Evolutionary conservation across 208 protist genomes (phyloP), one percentile per base, ranked within the genome.

Genomic region (Crithidia thermophila): DNA sequence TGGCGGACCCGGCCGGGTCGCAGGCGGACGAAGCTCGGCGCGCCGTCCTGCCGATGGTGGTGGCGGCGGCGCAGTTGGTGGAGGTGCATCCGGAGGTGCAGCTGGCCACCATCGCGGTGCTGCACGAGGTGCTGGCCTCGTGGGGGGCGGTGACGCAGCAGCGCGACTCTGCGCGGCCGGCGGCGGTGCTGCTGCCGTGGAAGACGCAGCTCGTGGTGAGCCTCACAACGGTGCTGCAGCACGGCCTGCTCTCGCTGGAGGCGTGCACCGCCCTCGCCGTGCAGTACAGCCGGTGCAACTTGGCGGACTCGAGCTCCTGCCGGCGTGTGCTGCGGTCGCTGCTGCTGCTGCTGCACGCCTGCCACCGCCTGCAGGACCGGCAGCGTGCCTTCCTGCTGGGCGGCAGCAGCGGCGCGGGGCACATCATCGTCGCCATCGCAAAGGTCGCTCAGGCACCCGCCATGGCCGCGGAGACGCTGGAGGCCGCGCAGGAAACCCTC

Each of bases 71-170:
- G 30, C 77, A 82, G 55, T 67, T 87, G 16, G 84, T 82, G 36
- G 87, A 90, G 55, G 71, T 82, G 49, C 77, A 76, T 51, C 87
- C 87, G 25, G 73, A 79, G 53, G 75, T 90, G 45, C 75, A 90
- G 36, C 51, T 66, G 18, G 64, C 84, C 3, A 79, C 84, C 0
- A 72, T 73, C 13, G 60, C 80, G 25, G 69, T 86, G 21, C 71
- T 90, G 16, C 74, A 61, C 13, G 57, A 68, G 23, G 62, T 82
- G 20, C 40, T 85, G 33, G 53, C 52, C 9, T 47, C 55, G 74
- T 75, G 62, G 63, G 74, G 74, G 14, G 20, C 51, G 40, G 36
- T 36, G 31, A 53, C 51, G 62, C 56, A 70, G 47, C 42, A 27
- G 43, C 31, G 62, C 39, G 57, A 67, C 23, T 18, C 42, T 31